Evolutionary conservation across 106 monocot species (phyloP).

Genomic region (Chionographis japonica): DNA sequence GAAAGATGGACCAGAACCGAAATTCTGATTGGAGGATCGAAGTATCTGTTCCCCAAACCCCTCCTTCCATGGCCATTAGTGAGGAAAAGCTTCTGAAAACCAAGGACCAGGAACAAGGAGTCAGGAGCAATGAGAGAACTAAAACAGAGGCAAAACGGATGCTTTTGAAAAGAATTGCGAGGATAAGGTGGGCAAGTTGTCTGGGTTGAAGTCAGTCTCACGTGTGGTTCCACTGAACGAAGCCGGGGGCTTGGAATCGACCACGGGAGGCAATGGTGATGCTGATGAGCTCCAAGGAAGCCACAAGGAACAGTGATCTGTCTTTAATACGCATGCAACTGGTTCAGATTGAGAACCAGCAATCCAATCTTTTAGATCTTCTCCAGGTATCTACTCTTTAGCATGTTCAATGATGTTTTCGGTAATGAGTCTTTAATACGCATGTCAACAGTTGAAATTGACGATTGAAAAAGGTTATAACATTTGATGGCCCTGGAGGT

Average conservation of each 20-base stretch:
- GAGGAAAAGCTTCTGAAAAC: slow-evolving; percentile 25
- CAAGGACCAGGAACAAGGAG: slow-evolving; percentile 5
- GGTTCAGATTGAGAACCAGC: slow-evolving; percentile 94
- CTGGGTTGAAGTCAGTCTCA: slow-evolving; percentile 30
- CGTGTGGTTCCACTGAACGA: slow-evolving; percentile 52
- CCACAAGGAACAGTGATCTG: slow-evolving; percentile 54
- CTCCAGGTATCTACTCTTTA: slow-evolving; percentile 60
- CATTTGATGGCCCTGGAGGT: no score
- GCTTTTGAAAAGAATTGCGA: slow-evolving; percentile 44
- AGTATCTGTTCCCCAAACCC: slow-evolving; percentile 30
- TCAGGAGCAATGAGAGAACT: slow-evolving; percentile 12
- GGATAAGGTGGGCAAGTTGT: slow-evolving; percentile 29
- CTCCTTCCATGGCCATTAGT: slow-evolving; percentile 15
- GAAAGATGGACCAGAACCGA: slow-evolving; percentile 20
- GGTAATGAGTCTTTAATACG: neutral
- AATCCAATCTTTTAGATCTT: slow-evolving; percentile 74
- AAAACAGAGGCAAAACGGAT: slow-evolving; percentile 30
- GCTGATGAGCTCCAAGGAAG: slow-evolving; percentile 21
- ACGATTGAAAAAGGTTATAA: no score
- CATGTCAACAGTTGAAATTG: neutral
- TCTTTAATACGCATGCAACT: slow-evolving; percentile 72
- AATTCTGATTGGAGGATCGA: slow-evolving; percentile 56
- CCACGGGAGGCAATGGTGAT: slow-evolving; percentile 2
- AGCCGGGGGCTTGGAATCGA: slow-evolving; percentile 28
- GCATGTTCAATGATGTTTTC: neutral